Evolutionary conservation across 208 protist species (phyloP).

Genomic region (Acanthamoeba royreba): DNA sequence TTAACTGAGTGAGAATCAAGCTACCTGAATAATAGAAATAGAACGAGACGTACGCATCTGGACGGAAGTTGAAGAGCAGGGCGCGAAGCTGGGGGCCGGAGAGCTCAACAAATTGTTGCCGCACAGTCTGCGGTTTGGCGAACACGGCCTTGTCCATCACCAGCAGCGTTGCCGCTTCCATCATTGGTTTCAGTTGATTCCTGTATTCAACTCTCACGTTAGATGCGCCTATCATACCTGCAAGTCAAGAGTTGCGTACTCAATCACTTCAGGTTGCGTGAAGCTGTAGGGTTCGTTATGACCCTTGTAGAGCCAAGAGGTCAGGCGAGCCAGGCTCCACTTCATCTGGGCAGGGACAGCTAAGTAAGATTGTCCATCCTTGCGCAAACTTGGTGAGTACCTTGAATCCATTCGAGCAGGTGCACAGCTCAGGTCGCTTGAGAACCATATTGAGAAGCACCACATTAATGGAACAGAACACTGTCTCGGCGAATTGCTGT

Average conservation of each 20-base stretch:
- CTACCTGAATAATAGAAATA: neutral
- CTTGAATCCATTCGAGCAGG: slow-evolving; percentile 41
- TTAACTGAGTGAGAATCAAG: neutral
- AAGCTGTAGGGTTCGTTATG: neutral
- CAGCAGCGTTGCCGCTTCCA: slow-evolving; percentile 15
- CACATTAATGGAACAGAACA: slow-evolving; percentile 24
- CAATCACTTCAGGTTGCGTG: neutral
- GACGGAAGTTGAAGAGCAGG: slow-evolving; percentile 28
- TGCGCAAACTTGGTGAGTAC: too few species aligned
- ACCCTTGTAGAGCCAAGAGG: neutral
- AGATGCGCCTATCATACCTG: neutral
- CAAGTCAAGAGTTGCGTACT: neutral
- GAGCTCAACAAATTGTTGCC: neutral
- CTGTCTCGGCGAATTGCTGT: neutral
- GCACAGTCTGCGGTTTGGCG: neutral
- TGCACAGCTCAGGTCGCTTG: slow-evolving; percentile 28
- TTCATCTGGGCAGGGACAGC: slow-evolving; percentile 3
- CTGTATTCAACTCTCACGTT: too few species aligned
- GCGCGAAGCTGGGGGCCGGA: neutral
- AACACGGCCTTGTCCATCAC: slow-evolving; percentile 41
- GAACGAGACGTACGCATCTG: neutral
- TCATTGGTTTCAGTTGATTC: neutral
- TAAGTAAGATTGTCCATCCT: neutral
- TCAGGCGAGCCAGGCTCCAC: neutral
- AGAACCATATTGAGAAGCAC: neutral